phyloP scores from a whole-genome alignment of 371 early-diverging fungal genomes.

The Catenaria anguillulae region DNA sequence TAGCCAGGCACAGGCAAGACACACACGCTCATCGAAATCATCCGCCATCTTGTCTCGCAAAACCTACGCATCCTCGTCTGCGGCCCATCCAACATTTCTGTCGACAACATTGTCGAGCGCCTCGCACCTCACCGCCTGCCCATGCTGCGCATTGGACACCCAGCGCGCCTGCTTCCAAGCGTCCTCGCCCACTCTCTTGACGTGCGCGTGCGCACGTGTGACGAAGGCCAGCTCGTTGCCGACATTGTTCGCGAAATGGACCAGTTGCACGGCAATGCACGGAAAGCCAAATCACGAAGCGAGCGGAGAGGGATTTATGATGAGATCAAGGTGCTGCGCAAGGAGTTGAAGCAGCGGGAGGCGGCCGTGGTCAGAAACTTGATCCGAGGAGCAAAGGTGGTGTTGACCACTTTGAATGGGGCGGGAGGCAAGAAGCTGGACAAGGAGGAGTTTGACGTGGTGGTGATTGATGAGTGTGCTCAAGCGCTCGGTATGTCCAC shows the following conservation, averaged over 20 bases:
- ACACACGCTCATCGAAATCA: conserved; percentile 71
- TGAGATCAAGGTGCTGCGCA: conserved; percentile 52
- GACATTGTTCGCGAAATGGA: conserved; percentile 74
- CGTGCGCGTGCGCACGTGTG: conserved; percentile 47
- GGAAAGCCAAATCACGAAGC: conserved; percentile 42
- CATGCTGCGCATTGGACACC: conserved; percentile 76
- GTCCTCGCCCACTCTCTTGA: conserved; percentile 57
- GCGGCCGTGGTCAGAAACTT: conserved; percentile 46
- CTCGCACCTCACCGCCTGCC: conserved; percentile 38
- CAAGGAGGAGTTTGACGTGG: conserved; percentile 63
- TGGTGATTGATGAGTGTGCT: conserved; percentile 88
- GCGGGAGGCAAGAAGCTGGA: conserved; percentile 36
- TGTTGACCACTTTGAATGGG: conserved; percentile 47
- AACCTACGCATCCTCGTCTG: conserved; percentile 70
- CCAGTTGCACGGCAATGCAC: conserved; percentile 36
- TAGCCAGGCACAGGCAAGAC: conserved; percentile 75
- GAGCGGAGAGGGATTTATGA: conserved; percentile 52
- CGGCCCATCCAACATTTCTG: conserved; percentile 86
- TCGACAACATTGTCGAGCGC: conserved; percentile 75
- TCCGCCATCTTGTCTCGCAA: conserved; percentile 53
- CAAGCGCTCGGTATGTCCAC: conserved; percentile 48
- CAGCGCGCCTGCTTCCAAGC: conserved; percentile 57
- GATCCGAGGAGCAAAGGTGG: conserved; percentile 25
- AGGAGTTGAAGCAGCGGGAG: conserved; percentile 57
- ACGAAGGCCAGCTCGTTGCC: conserved; percentile 55